Percentiles rank a stretch among this genome's conserved stretches.
phyloP scores from a whole-genome alignment of 169 alveolate species.

The Cryptosporidium bovis region DNA sequence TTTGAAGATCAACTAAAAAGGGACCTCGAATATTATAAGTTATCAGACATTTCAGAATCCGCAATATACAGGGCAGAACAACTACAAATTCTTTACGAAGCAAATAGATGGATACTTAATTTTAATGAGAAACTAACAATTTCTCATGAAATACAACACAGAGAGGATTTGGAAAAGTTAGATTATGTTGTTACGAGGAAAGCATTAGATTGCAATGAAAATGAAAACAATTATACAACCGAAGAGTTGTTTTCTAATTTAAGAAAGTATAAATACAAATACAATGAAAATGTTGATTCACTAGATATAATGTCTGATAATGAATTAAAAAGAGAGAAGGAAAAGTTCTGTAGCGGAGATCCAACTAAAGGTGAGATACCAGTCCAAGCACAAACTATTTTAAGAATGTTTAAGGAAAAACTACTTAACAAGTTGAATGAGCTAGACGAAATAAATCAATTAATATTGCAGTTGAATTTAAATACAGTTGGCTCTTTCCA shows the following conservation, averaged over 20 bases:
- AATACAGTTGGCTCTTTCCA: conserved; percentile 53
- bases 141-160: conserved; percentile 16
- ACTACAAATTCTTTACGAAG: conserved; percentile 23
- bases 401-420: conserved; percentile 44
- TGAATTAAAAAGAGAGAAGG: conserved; percentile 38
- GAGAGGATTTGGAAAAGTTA: conserved; percentile 61
- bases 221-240: neutral
- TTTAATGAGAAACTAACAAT: conserved; percentile 46
- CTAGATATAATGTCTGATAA: conserved; percentile 23
- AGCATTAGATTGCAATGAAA: neutral
- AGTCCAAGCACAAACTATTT: conserved; percentile 25
- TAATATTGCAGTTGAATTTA: conserved; percentile 24
- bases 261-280: conserved; percentile 39
- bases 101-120: conserved; percentile 32
- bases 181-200: conserved; percentile 26
- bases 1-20: conserved; percentile 54
- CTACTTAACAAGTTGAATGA: conserved; percentile 23
- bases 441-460: conserved; percentile 37
- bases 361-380: conserved; percentile 54
- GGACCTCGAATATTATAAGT: conserved; percentile 41
- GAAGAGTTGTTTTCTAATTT: conserved; percentile 21
- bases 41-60: conserved; percentile 20
- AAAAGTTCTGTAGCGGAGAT: conserved; percentile 21
- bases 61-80: conserved; percentile 57
- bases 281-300: conserved; percentile 41